These are phyloP conservation scores for Claviceps citrina DNA, from an alignment of 2,329 filamentous ascomycete species.

Conservation along the genomic window DNA sequence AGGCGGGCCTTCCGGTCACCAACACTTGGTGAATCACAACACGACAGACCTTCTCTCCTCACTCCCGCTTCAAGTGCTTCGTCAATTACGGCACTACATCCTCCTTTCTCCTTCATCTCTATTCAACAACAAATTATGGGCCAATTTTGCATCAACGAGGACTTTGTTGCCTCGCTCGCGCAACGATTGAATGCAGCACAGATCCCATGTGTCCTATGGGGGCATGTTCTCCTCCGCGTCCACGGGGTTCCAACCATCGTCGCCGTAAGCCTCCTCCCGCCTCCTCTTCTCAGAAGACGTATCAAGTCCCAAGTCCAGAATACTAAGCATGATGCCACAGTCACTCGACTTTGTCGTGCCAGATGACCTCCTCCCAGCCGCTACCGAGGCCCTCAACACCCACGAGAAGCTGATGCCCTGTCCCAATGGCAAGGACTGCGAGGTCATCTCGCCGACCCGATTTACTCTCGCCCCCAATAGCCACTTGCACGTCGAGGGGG, in stretches of 20 bases:
- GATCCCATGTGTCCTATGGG: conserved; percentile 1
- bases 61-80: no score
- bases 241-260: no score
- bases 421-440: not conserved
- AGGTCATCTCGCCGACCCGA: not conserved
- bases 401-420: not conserved
- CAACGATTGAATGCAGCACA: not conserved
- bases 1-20: no score
- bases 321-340: not conserved
- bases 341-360: conserved; percentile 1
- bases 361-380: not conserved
- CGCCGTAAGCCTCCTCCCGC: no score
- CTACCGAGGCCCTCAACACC: not conserved
- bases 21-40: no score
- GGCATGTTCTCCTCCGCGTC: conserved; percentile 1
- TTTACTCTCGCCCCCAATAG: not conserved
- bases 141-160: not conserved
- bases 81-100: no score
- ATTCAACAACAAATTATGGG: not conserved
- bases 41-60: no score
- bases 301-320: no score
- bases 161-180: conserved; percentile 1
- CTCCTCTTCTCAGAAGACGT: no score
- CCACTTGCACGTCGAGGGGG: not conserved
- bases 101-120: not conserved